Conservation (phyloP, 352 stramenopile species). For the Pythium periplocum region DNA sequence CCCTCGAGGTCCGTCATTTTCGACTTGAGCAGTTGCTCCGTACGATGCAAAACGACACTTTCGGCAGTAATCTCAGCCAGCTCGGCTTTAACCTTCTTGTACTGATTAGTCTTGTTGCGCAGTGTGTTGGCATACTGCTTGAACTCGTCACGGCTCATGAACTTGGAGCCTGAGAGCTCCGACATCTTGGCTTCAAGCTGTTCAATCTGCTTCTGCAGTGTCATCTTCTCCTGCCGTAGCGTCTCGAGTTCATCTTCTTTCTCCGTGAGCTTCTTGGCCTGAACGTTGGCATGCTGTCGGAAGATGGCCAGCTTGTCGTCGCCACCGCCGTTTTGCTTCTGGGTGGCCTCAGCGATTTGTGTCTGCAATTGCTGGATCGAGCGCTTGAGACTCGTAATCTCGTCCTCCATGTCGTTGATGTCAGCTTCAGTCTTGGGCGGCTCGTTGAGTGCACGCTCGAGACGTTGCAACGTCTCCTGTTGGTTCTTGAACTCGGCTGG, state of each 20-base stretch:
- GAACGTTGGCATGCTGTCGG: slow-evolving; percentile 84
- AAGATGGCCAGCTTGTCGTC: slow-evolving; percentile 92
- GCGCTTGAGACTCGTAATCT: slow-evolving; percentile 53
- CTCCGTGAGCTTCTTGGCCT: slow-evolving; percentile 82
- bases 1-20: slow-evolving; percentile 82
- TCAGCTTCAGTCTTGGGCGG: slow-evolving; percentile 83
- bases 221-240: slow-evolving; percentile 45
- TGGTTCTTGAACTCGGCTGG: slow-evolving; percentile 68
- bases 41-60: slow-evolving; percentile 88
- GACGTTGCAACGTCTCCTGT: slow-evolving; percentile 69
- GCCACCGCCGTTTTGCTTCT: slow-evolving; percentile 27
- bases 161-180: slow-evolving; percentile 54
- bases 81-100: slow-evolving; percentile 89
- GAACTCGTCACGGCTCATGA: slow-evolving; percentile 88
- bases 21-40: slow-evolving; percentile 88
- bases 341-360: slow-evolving; percentile 72
- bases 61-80: slow-evolving; percentile 82
- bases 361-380: slow-evolving; percentile 61
- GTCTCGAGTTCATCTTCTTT: slow-evolving; percentile 88
- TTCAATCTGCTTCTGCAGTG: slow-evolving; percentile 69
- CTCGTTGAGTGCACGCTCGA: slow-evolving; percentile 67
- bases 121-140: slow-evolving; percentile 86
- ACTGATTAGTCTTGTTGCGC: slow-evolving; percentile 89
- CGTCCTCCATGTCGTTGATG: slow-evolving; percentile 84
- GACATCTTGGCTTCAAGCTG: slow-evolving; percentile 63